phyloP scores from a whole-genome alignment of 2,329 filamentous ascomycete species.

The Blastomyces silverae region DNA sequence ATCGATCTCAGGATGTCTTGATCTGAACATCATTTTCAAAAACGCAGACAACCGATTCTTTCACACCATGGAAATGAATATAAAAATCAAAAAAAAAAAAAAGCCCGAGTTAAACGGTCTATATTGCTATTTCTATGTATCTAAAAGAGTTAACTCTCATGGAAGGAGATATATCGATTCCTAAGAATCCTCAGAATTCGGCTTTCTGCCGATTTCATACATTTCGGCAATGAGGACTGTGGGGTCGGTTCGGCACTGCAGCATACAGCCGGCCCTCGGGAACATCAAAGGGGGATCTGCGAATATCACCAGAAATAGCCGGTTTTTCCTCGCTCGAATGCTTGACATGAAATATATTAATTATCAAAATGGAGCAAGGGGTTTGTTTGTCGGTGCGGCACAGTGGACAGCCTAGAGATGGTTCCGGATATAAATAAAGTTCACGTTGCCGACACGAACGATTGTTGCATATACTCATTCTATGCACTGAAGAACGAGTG shows the following conservation, averaged over 20 bases:
- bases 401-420: not conserved
- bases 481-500: not conserved
- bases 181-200: not conserved
- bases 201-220: not conserved
- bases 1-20: constrained; percentile 12
- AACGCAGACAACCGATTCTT: not conserved
- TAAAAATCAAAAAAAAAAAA: not conserved
- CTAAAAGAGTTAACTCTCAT: not conserved
- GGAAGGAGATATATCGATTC: not conserved
- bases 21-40: constrained; percentile 12
- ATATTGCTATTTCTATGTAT: not conserved
- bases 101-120: not conserved
- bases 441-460: not conserved
- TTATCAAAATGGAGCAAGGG: not conserved
- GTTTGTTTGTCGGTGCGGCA: not conserved
- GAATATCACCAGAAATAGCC: not conserved
- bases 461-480: not conserved
- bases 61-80: not conserved
- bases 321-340: not conserved
- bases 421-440: too few relatives aligned
- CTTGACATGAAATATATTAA: not conserved
- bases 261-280: not conserved
- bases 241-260: not conserved
- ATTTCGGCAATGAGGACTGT: not conserved
- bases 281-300: not conserved